Evolutionary conservation across 805 yeast genomes (phyloP), one percentile per base, ranked within the genome.

Genomic region (Candida mattraensis): DNA sequence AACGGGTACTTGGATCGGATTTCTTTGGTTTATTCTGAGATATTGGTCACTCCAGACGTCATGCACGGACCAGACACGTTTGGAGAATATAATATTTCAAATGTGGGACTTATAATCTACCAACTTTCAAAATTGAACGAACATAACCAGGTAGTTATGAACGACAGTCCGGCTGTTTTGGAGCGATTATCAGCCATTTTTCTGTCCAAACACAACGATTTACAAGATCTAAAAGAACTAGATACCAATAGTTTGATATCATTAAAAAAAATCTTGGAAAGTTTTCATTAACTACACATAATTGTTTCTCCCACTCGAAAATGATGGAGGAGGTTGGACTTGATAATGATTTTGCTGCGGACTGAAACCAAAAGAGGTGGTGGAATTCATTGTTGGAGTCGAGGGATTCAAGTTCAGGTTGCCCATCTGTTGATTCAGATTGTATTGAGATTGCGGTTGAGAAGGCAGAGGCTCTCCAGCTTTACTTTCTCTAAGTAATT

Each of bases 401-500:
- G 43, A 33, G 5, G 48, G 39, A 19, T 36, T 40, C 12, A 40
- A 13, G 9, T 18, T 17, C 8, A 40, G 22, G 16, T 26, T 28
- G n/a, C 18, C 22, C 30, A 40, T 20, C 13, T 37, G 44, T 18
- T 33, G 36, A 5, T 27, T 22, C 14, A 43, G 28, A 11, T 30
- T 30, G n/a, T 18, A 22, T 13, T 40, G 42, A 18, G 42, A 35
- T 14, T 37, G 38, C 1, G 40, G 27, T 12, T 40, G 39, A 15
- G 31, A 39, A 7, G 48, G 47, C 8, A 24, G 33, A 19, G 33
- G 43, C 30, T 16, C 55, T 31, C 7, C 28, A 10, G 28, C 18
- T n/a, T 31, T 38, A 19, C 44, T 32, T 13, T 47, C 45, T n/a
- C 41, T 31, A 11, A 51, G 69, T 33, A 87, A 61, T 29, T 75